Conservation (phyloP, 345 rosid species). For the Boechera stricta region DNA sequence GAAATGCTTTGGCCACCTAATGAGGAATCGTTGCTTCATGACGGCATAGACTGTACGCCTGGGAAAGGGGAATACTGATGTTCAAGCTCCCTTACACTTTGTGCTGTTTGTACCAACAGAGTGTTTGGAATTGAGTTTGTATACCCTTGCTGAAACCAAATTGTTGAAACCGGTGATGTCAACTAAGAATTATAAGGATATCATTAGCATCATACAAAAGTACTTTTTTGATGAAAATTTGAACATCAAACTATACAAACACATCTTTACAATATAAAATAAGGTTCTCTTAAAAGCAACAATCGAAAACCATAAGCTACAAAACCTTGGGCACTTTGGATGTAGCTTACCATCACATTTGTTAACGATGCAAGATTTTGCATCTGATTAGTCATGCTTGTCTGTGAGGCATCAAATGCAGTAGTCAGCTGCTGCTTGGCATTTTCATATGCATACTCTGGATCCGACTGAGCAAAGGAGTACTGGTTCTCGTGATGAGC, state of each 20-base stretch:
- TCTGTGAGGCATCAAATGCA: constrained; percentile 57
- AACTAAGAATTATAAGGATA: constrained; percentile 15
- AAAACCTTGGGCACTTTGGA: neutral
- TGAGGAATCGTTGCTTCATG: constrained; percentile 68
- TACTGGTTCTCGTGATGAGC: constrained; percentile 65
- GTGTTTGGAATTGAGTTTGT: constrained; percentile 59
- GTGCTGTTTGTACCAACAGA: constrained; percentile 68
- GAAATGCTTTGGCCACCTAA: constrained; percentile 69
- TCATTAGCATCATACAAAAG: constrained; percentile 11
- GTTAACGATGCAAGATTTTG: constrained; percentile 67
- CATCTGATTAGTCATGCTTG: constrained; percentile 60
- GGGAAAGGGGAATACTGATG: constrained; percentile 81
- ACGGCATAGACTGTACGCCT: constrained; percentile 62
- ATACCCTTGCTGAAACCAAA: constrained; percentile 52
- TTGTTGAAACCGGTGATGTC: constrained; percentile 8
- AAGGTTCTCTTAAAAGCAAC: neutral
- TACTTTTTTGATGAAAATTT: neutral
- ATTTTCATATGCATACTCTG: constrained; percentile 70
- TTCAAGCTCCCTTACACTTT: constrained; percentile 78
- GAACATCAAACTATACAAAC: neutral
- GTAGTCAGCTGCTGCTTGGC: constrained; percentile 58
- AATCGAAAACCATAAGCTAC: neutral
- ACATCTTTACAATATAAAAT: neutral
- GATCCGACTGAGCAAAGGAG: constrained; percentile 62
- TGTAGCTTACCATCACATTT: constrained; percentile 67